Percentiles rank a stretch among this genome's conserved stretches.
Evolutionary conservation across 2,329 filamentous ascomycete genomes (phyloP).

Genomic region (Ascochyta fabae): DNA sequence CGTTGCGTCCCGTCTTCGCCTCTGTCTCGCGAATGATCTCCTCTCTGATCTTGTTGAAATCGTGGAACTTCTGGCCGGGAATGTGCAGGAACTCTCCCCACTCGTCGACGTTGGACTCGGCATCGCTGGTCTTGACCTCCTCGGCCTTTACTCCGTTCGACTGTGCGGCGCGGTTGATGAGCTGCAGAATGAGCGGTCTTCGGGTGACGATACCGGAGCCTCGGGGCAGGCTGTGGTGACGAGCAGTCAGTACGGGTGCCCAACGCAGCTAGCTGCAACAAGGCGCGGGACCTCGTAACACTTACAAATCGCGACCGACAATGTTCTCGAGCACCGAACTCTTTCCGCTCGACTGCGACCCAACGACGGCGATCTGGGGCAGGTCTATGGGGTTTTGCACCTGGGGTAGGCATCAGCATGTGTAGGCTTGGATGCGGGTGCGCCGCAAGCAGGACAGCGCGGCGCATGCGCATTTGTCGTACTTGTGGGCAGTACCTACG

Average conservation of each 20-base stretch:
- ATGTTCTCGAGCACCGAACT: slow-evolving; percentile 99
- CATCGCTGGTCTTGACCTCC: slow-evolving; percentile 74
- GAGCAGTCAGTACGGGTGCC: slow-evolving; percentile 33
- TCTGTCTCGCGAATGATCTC: slow-evolving; percentile 98
- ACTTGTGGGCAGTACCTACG: slow-evolving; percentile 56
- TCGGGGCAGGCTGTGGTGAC: slow-evolving; percentile 77
- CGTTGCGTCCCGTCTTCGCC: slow-evolving; percentile 93
- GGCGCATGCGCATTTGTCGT: slow-evolving; percentile 1
- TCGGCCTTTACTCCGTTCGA: slow-evolving; percentile 72
- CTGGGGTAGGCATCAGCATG: slow-evolving; percentile 53
- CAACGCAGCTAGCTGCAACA: neutral
- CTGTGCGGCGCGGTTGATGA: slow-evolving; percentile 82
- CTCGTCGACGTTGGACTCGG: slow-evolving; percentile 89
- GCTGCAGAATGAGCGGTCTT: slow-evolving; percentile 92
- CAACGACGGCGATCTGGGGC: slow-evolving; percentile 96
- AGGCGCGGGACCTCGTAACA: slow-evolving; percentile 27
- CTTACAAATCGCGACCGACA: slow-evolving; percentile 97
- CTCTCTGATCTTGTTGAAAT: slow-evolving; percentile 98
- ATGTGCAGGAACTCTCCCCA: slow-evolving; percentile 99
- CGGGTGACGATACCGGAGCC: slow-evolving; percentile 97
- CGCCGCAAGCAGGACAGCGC: slow-evolving; percentile 6
- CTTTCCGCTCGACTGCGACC: slow-evolving; percentile 98
- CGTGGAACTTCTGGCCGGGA: slow-evolving; percentile 94
- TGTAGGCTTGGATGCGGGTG: slow-evolving; percentile 14
- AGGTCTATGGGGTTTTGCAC: slow-evolving; percentile 99